Base-by-base conservation (phyloP, 2,329 filamentous ascomycete genomes). In the Elsinoe perseae region DNA sequence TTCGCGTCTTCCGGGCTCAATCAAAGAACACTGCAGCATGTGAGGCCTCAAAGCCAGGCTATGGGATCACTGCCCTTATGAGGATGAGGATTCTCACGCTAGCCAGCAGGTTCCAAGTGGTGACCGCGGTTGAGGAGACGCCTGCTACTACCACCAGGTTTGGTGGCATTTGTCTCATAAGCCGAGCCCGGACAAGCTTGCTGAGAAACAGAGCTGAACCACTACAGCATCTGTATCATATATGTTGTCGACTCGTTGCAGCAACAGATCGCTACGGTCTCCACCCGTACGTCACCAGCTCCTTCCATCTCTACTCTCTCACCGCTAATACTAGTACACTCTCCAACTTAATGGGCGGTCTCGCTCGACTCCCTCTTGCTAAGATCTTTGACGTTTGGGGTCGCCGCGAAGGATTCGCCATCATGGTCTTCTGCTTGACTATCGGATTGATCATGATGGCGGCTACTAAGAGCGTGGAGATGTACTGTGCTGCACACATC, bases 211-310 rank as follows among this genome's bases (percentile, higher is more conserved):
- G 10, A 9, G 32, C 9, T 40, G 5, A 28, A 8, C 12, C 8
- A 7, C 18, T 7, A 16, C 38, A 76, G 73, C 54, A 68, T 78
- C 23, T 77, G 73, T 53, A 76, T 73, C 53, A 69, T 79, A 23
- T 78, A 73, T 60, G 59, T 79, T 4, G 73, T 75, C 63, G 71
- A 73, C 44, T 77, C 79, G 59, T 72, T 75, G 63, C 76, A 79
- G 34, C 75, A 74, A 27, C 64, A 69, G 50, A 70, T 73, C 44
- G 71, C 73, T 34, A 64, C 66, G 40, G 70, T 72, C 18, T 61
- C 73, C 44, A 69, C 67, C 7, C 67, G 2, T 74, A 69, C 57
- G 74, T 78, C 56, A 70, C 69, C 2, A 70, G 67, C n/a, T 59
- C 55, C 0, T 74, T 73, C 50, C 56, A 57, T 10, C 59, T 54